These are phyloP conservation scores for Saccharomycopsis fermentans DNA, from an alignment of 805 yeast genomes.

Conservation along the genomic window DNA sequence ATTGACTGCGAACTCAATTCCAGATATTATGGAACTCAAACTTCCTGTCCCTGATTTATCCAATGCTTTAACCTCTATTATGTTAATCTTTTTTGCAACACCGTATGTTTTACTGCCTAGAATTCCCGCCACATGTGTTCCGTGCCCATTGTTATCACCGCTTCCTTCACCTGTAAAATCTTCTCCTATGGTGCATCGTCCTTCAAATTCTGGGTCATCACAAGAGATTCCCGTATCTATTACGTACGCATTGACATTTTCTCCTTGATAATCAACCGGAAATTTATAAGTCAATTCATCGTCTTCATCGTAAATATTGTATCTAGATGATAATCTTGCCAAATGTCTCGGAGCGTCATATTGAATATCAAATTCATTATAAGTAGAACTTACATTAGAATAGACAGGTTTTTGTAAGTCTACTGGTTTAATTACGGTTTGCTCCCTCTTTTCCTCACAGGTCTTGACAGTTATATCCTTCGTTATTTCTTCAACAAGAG, in stretches of 20 bases:
- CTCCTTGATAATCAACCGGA: constrained; percentile 39
- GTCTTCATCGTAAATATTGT: constrained; percentile 14
- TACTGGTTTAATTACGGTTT: constrained; percentile 11
- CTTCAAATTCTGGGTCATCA: constrained; percentile 53
- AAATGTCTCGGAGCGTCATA: constrained; percentile 55
- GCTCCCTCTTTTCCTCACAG: constrained; percentile 30
- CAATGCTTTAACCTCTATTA: constrained; percentile 70
- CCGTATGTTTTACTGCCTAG: constrained; percentile 75
- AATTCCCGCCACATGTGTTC: constrained; percentile 89
- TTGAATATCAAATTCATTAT: constrained; percentile 25
- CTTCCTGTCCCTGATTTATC: constrained; percentile 62
- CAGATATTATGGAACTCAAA: constrained; percentile 52
- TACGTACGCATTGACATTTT: constrained; percentile 60
- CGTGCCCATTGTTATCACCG: constrained; percentile 80
- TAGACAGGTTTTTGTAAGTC: constrained; percentile 7
- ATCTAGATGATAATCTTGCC: constrained; percentile 35
- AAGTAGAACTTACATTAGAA: constrained; percentile 8
- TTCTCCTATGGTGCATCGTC: constrained; percentile 47
- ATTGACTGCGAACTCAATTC: constrained; percentile 57
- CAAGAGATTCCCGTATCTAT: constrained; percentile 75
- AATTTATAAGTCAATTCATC: constrained; percentile 36
- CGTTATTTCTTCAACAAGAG: constrained; percentile 51
- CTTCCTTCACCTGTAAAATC: constrained; percentile 52
- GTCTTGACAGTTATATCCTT: constrained; percentile 57
- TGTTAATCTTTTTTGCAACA: constrained; percentile 58